Conservation (phyloP, 148 eudicot genomes). For the Cornus suecica region DNA sequence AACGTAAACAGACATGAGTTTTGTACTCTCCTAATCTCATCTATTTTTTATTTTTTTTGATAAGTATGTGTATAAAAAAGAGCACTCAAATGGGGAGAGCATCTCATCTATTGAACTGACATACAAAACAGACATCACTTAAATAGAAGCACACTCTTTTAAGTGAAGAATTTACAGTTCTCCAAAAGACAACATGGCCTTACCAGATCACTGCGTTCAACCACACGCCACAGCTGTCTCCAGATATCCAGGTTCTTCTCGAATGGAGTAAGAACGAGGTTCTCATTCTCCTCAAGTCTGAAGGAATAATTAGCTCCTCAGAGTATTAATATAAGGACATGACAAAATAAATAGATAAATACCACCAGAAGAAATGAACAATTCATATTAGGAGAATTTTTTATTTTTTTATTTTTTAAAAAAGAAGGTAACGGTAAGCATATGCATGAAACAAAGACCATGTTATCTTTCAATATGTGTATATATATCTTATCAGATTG, state of each 20-base stretch:
- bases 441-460: not conserved
- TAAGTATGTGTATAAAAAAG: too few species aligned
- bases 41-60: too few species aligned
- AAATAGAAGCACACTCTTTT: not conserved
- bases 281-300: constrained; percentile 95
- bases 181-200: constrained; percentile 9
- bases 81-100: too few species aligned
- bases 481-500: not conserved
- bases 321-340: constrained; percentile 1
- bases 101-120: not conserved
- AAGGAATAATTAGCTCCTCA: constrained; percentile 4
- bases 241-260: constrained; percentile 98
- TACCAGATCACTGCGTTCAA: constrained; percentile 99
- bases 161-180: not conserved
- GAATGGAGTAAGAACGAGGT: constrained; percentile 95
- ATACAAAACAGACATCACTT: constrained; percentile 2
- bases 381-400: too few species aligned
- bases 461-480: not conserved
- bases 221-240: constrained; percentile 99
- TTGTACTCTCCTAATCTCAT: not conserved
- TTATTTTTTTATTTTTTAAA: too few species aligned
- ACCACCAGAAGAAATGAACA: too few species aligned
- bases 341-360: not conserved
- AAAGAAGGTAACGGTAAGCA: not conserved
- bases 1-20: not conserved